These are phyloP conservation scores for Bonia amplexicaulis DNA, from an alignment of 176 grass and related monocot genomes.

Conservation along the genomic window DNA sequence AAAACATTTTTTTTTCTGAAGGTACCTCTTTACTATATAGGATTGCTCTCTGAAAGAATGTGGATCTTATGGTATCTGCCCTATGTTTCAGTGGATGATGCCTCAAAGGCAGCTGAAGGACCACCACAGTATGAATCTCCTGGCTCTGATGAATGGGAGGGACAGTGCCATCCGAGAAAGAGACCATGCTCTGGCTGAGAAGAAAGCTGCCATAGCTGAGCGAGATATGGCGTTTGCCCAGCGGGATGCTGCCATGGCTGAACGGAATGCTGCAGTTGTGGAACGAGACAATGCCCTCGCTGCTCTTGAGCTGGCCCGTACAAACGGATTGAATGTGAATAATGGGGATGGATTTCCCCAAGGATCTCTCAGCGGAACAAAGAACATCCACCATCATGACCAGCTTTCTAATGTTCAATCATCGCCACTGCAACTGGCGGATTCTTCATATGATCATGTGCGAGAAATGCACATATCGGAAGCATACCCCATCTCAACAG, in stretches of 20 bases:
- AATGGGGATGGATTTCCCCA: constrained; percentile 35
- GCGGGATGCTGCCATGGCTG: constrained; percentile 73
- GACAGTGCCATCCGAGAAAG: constrained; percentile 77
- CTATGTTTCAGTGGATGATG: constrained; percentile 80
- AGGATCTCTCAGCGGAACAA: constrained; percentile 38
- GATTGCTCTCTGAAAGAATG: not conserved
- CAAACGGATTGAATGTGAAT: constrained; percentile 48
- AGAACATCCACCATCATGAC: constrained; percentile 49
- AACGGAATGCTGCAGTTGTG: constrained; percentile 65
- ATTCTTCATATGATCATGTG: constrained; percentile 73
- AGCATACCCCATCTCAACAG: constrained; percentile 66
- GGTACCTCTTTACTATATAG: not conserved
- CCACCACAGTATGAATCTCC: constrained; percentile 58
- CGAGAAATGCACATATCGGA: constrained; percentile 82
- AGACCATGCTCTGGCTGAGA: constrained; percentile 78
- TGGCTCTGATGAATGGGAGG: constrained; percentile 65
- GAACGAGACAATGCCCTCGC: constrained; percentile 82
- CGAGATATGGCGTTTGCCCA: constrained; percentile 69
- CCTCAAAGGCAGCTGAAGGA: constrained; percentile 75
- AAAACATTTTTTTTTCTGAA: not conserved
- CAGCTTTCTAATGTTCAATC: constrained; percentile 59
- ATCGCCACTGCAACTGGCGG: constrained; percentile 58
- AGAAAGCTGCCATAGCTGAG: constrained; percentile 77
- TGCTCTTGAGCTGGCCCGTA: constrained; percentile 56
- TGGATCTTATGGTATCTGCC: not conserved